Conservation (phyloP, 1,284 basidiomycete species). For the Irpex sp. region DNA sequence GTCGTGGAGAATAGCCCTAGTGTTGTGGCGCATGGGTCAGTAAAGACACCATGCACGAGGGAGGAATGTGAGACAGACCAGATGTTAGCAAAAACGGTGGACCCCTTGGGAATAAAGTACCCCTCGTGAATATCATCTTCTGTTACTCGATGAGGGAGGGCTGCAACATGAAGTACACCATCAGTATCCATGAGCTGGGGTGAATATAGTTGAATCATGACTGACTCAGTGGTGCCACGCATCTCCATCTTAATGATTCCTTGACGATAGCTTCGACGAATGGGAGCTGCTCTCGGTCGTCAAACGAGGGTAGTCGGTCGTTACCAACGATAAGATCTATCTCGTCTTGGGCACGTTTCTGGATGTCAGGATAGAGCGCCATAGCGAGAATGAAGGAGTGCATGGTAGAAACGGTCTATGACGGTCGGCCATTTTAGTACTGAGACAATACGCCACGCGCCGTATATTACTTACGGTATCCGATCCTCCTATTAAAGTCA, state of each 20-base stretch:
- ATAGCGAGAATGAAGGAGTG: slow-evolving; percentile 25
- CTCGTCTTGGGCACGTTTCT: slow-evolving; percentile 26
- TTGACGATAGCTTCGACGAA: slow-evolving; percentile 30
- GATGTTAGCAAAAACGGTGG: slow-evolving; percentile 15
- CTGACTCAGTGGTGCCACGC: slow-evolving; percentile 22
- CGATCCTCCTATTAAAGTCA: background rate
- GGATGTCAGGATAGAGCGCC: slow-evolving; percentile 27
- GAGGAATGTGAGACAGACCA: background rate
- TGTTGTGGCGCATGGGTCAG: background rate
- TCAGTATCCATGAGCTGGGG: background rate
- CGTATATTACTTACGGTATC: slow-evolving; percentile 4
- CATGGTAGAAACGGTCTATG: slow-evolving; percentile 18
- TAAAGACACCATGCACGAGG: background rate
- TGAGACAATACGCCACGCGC: background rate
- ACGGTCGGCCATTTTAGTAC: background rate
- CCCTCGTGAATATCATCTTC: slow-evolving; percentile 23
- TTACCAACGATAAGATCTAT: slow-evolving; percentile 29
- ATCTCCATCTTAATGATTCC: slow-evolving; percentile 32
- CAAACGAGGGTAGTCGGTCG: slow-evolving; percentile 28
- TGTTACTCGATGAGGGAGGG: slow-evolving; percentile 18
- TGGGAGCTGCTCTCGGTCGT: slow-evolving; percentile 26
- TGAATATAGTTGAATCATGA: background rate
- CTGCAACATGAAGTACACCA: slow-evolving; percentile 4
- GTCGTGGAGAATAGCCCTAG: slow-evolving; percentile 4
- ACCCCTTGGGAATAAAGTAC: slow-evolving; percentile 22